Percentiles rank a stretch among this genome's conserved stretches.
These are phyloP conservation scores for Mortierella antarctica DNA, from an alignment of 192 early-diverging fungal genomes.

Conservation along the genomic window DNA sequence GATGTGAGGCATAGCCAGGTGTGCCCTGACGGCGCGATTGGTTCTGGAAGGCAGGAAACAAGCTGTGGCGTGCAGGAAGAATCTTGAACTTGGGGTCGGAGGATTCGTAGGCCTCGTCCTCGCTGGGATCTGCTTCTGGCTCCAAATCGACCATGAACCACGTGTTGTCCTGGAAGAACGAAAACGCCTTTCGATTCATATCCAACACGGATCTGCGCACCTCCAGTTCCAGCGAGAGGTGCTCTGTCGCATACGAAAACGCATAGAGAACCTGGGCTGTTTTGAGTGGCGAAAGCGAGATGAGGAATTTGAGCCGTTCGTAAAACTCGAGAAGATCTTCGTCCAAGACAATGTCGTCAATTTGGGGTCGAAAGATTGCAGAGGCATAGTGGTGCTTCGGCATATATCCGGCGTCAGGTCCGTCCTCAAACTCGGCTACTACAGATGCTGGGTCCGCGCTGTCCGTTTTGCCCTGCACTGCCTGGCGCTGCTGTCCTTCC, in stretches of 20 bases:
- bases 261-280: conserved; percentile 50
- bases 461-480: not conserved
- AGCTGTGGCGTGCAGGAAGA: conserved; percentile 31
- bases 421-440: conserved; percentile 5
- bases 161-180: conserved; percentile 52
- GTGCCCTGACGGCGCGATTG: not conserved
- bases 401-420: conserved; percentile 7
- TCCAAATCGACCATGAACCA: conserved; percentile 51
- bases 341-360: conserved; percentile 49
- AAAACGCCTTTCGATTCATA: conserved; percentile 42
- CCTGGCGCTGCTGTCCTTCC: not conserved
- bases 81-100: conserved; percentile 34
- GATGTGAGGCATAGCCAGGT: conserved; percentile 11
- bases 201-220: conserved; percentile 37
- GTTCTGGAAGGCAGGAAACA: conserved; percentile 42
- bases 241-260: conserved; percentile 44
- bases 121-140: conserved; percentile 11
- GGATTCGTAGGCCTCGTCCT: conserved; percentile 23
- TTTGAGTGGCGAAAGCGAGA: conserved; percentile 48
- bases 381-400: conserved; percentile 4
- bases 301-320: conserved; percentile 46
- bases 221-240: conserved; percentile 35
- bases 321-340: conserved; percentile 46
- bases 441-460: not conserved
- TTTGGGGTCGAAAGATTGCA: conserved; percentile 38